Base-by-base conservation (phyloP, 192 early-diverging fungal genomes). In the Rhizophagus prolifer region DNA sequence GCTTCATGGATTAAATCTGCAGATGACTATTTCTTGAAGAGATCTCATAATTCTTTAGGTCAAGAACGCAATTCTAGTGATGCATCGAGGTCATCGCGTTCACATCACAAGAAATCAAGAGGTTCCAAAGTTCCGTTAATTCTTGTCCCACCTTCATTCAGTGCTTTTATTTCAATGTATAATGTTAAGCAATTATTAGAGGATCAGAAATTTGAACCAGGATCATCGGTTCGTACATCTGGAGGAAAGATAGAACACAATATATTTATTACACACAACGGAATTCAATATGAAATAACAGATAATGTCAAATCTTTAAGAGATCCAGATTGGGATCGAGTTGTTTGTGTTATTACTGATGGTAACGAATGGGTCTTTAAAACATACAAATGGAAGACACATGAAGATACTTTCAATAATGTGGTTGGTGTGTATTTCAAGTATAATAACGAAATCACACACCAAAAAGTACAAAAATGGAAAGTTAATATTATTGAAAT, bases 331-430 rank as follows among this genome's bases (percentile, higher is more conserved):
- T 96, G 95, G 95, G 92, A 92, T 76, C 88, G 92, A 26, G 90
- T 98, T 4, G 93, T 94, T 0, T 96, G 92, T 68, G 95, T 96
- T 25, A 94, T 98, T 81, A 91, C 92, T n/a, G 91, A 89, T 44
- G 97, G 97, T 34, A 93, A 92, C 54, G 88, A 88, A 34, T 98
- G 97, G 97, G 95, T 97, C 81, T 98, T 98, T 80, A 95, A 93
- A 75, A 88, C 89, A 58, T 98, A 95, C 94, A 92, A 90, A 74
- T 96, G 93, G 89, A 86, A 88, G 47, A 87, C 92, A 28, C 97
- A 96, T 4, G 86, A 91, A 31, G 90, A 94, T 72, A 82, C 97
- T 12, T 98, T 98, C 82, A 82, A 86, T 19, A 89, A 93, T 80
- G 89, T 89, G 47, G 82, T 90, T 62, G 92, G 92, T 12, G 86